A percentile compares a stretch with the other conserved stretches of the same genome.
Conservation (phyloP, 2,329 filamentous ascomycete genomes). For the Hymenoscyphus albidus region DNA sequence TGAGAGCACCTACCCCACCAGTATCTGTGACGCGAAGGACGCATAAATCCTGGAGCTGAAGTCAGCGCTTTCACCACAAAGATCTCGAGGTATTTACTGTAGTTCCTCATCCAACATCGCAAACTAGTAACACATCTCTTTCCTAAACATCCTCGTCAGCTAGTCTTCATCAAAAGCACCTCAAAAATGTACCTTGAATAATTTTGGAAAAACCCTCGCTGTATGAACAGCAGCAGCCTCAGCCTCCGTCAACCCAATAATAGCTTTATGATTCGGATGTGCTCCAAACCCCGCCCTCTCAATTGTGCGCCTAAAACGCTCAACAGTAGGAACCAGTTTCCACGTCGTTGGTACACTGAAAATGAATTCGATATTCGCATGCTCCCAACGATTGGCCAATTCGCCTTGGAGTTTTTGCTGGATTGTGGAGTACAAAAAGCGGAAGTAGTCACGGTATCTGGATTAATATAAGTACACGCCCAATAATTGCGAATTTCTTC, state of each 20-base stretch:
- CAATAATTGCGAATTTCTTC: neutral
- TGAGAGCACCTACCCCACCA: constrained; percentile 30
- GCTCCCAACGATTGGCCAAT: constrained; percentile 25
- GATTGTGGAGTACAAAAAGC: constrained; percentile 35
- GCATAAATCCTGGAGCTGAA: constrained; percentile 36
- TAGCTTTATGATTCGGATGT: constrained; percentile 36
- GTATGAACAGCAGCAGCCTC: constrained; percentile 51
- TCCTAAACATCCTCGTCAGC: constrained; percentile 9
- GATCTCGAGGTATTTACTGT: constrained; percentile 11
- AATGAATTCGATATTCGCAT: constrained; percentile 37
- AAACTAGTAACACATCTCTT: constrained; percentile 44
- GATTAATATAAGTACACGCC: neutral
- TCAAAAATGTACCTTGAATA: constrained; percentile 13
- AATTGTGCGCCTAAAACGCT: constrained; percentile 35
- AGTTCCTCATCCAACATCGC: constrained; percentile 49
- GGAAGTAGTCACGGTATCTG: constrained; percentile 34
- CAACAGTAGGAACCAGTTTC: constrained; percentile 37
- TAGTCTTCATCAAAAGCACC: neutral
- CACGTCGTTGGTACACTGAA: constrained; percentile 43
- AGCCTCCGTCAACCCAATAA: constrained; percentile 48
- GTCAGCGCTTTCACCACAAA: neutral
- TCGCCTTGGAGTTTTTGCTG: constrained; percentile 29
- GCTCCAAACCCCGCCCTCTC: constrained; percentile 32
- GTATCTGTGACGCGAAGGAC: constrained; percentile 36
- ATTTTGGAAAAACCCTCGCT: constrained; percentile 34